Conservation (phyloP, 331 rosid genomes). For the Malus hybrid region DNA sequence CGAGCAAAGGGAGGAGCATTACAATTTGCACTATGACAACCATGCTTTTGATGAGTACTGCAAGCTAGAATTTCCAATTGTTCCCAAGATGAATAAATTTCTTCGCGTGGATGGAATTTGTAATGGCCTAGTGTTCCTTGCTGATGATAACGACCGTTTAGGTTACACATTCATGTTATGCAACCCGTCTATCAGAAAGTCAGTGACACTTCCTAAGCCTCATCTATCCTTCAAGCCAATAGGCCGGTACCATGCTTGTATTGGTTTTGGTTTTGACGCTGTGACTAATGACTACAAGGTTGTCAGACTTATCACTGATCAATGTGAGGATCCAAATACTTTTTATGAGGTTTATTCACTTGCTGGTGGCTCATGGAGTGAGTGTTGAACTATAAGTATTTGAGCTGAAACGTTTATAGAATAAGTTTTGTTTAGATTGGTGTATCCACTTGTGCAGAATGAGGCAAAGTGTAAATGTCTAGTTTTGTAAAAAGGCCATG, state of each 20-base stretch:
- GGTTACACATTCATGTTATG: not conserved
- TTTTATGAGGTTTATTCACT: too few species aligned
- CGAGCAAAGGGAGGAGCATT: too few species aligned
- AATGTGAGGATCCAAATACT: too few species aligned
- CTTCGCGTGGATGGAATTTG: constrained; percentile 5
- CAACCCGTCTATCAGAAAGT: constrained; percentile 21
- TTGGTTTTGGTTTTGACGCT: not conserved
- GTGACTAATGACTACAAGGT: constrained; percentile 9
- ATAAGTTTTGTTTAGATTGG: too few species aligned
- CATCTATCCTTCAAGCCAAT: too few species aligned
- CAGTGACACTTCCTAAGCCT: constrained; percentile 15
- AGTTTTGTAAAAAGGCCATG: too few species aligned
- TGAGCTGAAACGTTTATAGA: too few species aligned
- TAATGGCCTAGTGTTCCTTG: constrained; percentile 15
- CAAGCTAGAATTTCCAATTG: not conserved
- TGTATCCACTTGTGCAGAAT: too few species aligned
- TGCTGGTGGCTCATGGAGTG: too few species aligned
- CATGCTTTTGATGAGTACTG: not conserved
- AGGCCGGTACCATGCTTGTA: not conserved
- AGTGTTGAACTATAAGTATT: too few species aligned
- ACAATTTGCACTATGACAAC: not conserved
- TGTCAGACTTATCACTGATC: constrained; percentile 1
- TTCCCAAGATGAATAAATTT: too few species aligned
- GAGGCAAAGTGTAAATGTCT: too few species aligned
- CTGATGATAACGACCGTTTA: not conserved